These are phyloP conservation scores for Davidsoniella neocaledoniae DNA, from an alignment of 2,329 filamentous ascomycete genomes.

Conservation along the genomic window DNA sequence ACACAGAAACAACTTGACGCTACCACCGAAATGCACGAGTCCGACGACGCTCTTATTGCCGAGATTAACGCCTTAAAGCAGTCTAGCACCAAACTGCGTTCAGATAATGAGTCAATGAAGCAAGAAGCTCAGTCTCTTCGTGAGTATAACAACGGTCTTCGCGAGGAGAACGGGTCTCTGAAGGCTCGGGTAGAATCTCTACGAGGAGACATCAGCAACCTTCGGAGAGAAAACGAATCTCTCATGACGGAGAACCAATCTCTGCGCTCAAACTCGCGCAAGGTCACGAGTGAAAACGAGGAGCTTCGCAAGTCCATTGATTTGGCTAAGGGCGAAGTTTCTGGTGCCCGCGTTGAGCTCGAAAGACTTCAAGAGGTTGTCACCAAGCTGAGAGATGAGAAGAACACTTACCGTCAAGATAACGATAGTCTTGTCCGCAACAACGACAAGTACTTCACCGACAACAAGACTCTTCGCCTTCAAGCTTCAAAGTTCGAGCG, in stretches of 20 bases:
- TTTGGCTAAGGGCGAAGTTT: conserved; percentile 25
- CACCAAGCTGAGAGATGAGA: conserved; percentile 26
- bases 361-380: conserved; percentile 25
- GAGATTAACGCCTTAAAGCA: conserved; percentile 26
- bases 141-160: conserved; percentile 24
- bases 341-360: conserved; percentile 24
- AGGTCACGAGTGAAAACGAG: conserved; percentile 26
- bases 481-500: conserved; percentile 33
- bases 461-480: conserved; percentile 31
- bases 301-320: conserved; percentile 27
- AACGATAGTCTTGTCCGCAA: conserved; percentile 35
- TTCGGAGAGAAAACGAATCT: conserved; percentile 27
- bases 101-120: conserved; percentile 20
- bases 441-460: conserved; percentile 37
- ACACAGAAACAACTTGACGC: conserved; percentile 26
- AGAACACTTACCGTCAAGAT: conserved; percentile 29
- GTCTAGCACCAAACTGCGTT: conserved; percentile 13
- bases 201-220: conserved; percentile 25
- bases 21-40: conserved; percentile 23
- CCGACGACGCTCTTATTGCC: conserved; percentile 25
- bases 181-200: conserved; percentile 26
- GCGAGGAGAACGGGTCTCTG: conserved; percentile 21
- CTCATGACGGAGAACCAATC: conserved; percentile 28
- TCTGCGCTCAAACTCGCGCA: conserved; percentile 25
- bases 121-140: conserved; percentile 26